Evolutionary conservation across 2,329 filamentous ascomycete genomes (phyloP).

Genomic region (Clarireedia sp.): DNA sequence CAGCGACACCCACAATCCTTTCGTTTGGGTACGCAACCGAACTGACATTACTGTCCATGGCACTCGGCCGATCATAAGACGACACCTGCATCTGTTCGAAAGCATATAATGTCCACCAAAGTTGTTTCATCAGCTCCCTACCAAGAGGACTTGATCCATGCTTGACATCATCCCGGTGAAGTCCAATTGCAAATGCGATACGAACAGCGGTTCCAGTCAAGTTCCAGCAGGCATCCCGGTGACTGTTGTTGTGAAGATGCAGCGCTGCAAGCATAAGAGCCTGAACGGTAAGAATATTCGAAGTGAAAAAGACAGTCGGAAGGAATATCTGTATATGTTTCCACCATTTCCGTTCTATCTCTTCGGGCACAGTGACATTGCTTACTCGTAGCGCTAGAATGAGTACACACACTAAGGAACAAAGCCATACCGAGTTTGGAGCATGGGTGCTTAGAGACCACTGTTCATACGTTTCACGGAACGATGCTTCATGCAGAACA

Average conservation of each 20-base stretch:
- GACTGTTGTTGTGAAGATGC: conserved; percentile 39
- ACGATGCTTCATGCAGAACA: conserved; percentile 36
- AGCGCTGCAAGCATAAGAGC: conserved; percentile 35
- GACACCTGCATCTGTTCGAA: conserved; percentile 36
- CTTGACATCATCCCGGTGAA: conserved; percentile 35
- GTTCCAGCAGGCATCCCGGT: conserved; percentile 36
- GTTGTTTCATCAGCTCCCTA: conserved; percentile 26
- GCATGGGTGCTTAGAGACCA: conserved; percentile 20
- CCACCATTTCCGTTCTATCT: conserved; percentile 36
- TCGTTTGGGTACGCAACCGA: conserved; percentile 32
- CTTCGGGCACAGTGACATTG: conserved; percentile 28
- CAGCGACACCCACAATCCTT: conserved; percentile 27
- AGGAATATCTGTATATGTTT: conserved; percentile 33
- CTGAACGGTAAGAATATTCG: conserved; percentile 35
- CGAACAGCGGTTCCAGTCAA: conserved; percentile 36
- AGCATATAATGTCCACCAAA: conserved; percentile 31
- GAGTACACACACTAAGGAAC: conserved; percentile 35
- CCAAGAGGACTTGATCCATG: conserved; percentile 30
- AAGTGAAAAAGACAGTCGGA: conserved; percentile 36
- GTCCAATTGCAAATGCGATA: conserved; percentile 37
- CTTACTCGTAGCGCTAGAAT: conserved; percentile 33
- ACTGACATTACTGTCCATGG: conserved; percentile 32
- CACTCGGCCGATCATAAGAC: conserved; percentile 37
- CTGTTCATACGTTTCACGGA: conserved; percentile 34
- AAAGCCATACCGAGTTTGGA: conserved; percentile 31